These are phyloP conservation scores for Yamagishiella unicocca DNA, from an alignment of 139 green algal genomes.

Conservation along the genomic window DNA sequence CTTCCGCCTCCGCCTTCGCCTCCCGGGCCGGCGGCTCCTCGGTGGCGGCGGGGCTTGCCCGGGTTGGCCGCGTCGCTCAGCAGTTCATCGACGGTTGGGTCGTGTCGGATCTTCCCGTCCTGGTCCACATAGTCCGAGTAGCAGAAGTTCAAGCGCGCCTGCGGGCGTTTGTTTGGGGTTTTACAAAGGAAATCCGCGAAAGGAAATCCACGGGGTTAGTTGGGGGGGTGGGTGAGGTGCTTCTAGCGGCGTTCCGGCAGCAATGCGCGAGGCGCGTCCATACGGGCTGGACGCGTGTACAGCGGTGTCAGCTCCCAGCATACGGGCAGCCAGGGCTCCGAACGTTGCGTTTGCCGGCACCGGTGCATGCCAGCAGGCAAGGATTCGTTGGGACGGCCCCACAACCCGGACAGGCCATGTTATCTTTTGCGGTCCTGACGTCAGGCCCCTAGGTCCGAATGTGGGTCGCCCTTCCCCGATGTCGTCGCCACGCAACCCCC, in stretches of 20 bases:
- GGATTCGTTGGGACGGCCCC: too few species aligned
- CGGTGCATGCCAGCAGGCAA: too few species aligned
- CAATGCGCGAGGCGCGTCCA: neutral
- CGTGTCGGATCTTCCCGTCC: constrained; percentile 39
- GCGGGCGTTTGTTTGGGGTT: too few species aligned
- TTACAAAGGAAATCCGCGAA: neutral
- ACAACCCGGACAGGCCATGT: too few species aligned
- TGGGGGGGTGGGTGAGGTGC: too few species aligned
- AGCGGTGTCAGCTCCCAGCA: neutral
- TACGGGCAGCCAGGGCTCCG: neutral
- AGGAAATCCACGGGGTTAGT: neutral
- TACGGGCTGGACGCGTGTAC: neutral
- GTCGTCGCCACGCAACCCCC: too few species aligned
- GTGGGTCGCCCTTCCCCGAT: too few species aligned
- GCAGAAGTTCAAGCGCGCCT: constrained; percentile 55
- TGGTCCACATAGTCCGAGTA: constrained; percentile 55
- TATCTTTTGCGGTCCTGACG: too few species aligned
- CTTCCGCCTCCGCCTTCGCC: neutral
- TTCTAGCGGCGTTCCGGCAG: neutral
- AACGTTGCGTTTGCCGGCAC: neutral
- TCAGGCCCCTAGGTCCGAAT: too few species aligned
- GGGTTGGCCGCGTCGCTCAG: neutral
- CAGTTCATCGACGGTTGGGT: constrained; percentile 35
- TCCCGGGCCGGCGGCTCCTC: neutral
- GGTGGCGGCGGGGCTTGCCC: neutral